Evolutionary conservation across 257 asterid genomes (phyloP).

Genomic region (Scutellaria galericulata): DNA sequence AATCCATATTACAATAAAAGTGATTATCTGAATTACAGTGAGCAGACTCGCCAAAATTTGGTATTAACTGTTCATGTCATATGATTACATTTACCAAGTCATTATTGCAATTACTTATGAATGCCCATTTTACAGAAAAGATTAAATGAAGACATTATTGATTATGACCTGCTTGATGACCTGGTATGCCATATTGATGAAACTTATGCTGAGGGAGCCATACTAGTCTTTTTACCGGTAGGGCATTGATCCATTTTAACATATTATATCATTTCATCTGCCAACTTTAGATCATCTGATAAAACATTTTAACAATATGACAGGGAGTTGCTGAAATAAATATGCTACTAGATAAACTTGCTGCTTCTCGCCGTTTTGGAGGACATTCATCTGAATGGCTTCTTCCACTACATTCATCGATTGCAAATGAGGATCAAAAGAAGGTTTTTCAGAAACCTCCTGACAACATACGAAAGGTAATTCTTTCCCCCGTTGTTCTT

Average conservation of each 20-base stretch:
- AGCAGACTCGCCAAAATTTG: conserved; percentile 82
- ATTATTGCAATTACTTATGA: conserved; percentile 29
- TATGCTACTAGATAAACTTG: conserved; percentile 72
- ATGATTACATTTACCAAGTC: conserved; percentile 9
- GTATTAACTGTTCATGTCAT: conserved; percentile 46
- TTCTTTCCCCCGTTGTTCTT: conserved; percentile 15
- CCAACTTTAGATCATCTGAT: not conserved
- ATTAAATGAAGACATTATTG: conserved; percentile 87
- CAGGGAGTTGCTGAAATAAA: conserved; percentile 97
- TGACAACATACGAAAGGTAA: conserved; percentile 86
- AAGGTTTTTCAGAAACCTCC: conserved; percentile 90
- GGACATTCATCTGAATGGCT: conserved; percentile 90
- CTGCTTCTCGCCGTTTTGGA: conserved; percentile 78
- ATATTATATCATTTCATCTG: conserved; percentile 25
- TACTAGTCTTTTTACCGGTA: conserved; percentile 93
- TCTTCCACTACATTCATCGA: conserved; percentile 93
- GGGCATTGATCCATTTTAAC: conserved; percentile 22
- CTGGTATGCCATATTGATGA: conserved; percentile 88
- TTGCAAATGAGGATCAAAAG: conserved; percentile 91
- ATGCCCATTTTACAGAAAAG: conserved; percentile 61
- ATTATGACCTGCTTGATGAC: conserved; percentile 97
- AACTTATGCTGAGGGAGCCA: conserved; percentile 78
- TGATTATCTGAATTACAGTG: conserved; percentile 68
- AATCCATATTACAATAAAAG: conserved; percentile 69
- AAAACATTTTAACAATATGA: conserved; percentile 29